Evolutionary conservation across 768 basidiomycete genomes (phyloP), one percentile per base, ranked within the genome.

Genomic region (Lentinula edodes): DNA sequence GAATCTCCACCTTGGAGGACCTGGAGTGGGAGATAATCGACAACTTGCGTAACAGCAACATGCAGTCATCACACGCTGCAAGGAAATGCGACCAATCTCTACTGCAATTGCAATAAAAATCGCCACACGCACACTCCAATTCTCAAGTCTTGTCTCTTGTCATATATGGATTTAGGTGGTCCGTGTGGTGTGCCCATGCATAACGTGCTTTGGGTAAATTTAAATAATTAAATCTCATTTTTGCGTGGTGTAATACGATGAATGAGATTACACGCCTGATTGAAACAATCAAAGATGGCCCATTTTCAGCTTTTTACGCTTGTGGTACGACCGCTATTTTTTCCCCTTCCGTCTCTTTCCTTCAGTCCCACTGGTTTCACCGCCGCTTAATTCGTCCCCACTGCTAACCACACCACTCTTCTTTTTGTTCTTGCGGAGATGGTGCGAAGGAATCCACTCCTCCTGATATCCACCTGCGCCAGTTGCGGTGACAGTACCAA

Each of bases 401-500:
- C 85, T 86, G 39, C 76, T 78, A 20, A 77, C 62, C 43, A 71
- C 75, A 32, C 76, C 80, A 42, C 73, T 73, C 69, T 80, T 79
- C 64, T 81, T 79, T 66, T 81, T 84, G 41, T 72, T 70, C 72
- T 90, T 89, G 77, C 83, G 89, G 63, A 92, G 76, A 67, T 93
- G 92, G 68, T 92, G 90, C 65, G 89, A 89, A n/a, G 92, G 92
- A 66, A 94, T 94, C 92, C 92, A 94, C 68, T 94, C 92, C 69
- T 93, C 90, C 68, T 90, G 85, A 66, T 93, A 93, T 48, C 85
- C 87, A 42, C 86, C 82, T 2, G 85, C 80, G 39, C 86, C 84
- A 23, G 84, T 84, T 36, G 87, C 86, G 6, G 88, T 87, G 39
- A 82, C 81, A 7, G 83, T 71, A n/a, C 80, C 80, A 41, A 82